These are phyloP conservation scores for Ceratocystis variospora DNA, from an alignment of 2,329 filamentous ascomycete genomes.

Conservation along the genomic window DNA sequence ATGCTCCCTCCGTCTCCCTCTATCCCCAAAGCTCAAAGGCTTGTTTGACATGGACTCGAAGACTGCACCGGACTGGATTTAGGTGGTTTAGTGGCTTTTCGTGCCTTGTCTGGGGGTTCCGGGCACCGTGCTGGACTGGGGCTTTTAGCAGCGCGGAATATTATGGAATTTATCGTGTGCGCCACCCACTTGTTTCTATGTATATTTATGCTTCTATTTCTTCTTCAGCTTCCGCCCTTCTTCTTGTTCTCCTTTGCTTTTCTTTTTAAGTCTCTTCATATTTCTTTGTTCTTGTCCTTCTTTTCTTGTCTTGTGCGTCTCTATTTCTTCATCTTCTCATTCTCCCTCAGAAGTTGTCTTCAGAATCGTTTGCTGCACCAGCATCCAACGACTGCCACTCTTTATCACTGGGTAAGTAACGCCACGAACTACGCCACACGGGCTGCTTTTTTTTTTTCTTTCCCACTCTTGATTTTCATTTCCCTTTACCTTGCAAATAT, in stretches of 20 bases:
- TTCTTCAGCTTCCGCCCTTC: neutral
- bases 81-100: constrained; percentile 8
- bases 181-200: constrained; percentile 5
- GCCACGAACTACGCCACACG: neutral
- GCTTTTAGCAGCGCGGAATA: neutral
- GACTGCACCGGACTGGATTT: neutral
- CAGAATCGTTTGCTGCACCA: neutral
- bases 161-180: constrained; percentile 1
- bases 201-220: constrained; percentile 4
- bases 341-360: neutral
- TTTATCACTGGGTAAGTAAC: neutral
- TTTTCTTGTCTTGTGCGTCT: neutral
- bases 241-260: neutral
- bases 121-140: neutral
- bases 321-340: neutral
- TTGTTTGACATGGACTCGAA: neutral
- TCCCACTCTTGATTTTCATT: too few species aligned
- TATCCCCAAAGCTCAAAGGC: neutral
- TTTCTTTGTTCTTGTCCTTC: constrained; percentile 2
- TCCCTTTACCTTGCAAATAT: too few species aligned
- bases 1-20: neutral
- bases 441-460: neutral
- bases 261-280: neutral
- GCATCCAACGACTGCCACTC: neutral
- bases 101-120: neutral